Evolutionary conservation across 306 rosid genomes (phyloP).

Genomic region (Geum urbanum): DNA sequence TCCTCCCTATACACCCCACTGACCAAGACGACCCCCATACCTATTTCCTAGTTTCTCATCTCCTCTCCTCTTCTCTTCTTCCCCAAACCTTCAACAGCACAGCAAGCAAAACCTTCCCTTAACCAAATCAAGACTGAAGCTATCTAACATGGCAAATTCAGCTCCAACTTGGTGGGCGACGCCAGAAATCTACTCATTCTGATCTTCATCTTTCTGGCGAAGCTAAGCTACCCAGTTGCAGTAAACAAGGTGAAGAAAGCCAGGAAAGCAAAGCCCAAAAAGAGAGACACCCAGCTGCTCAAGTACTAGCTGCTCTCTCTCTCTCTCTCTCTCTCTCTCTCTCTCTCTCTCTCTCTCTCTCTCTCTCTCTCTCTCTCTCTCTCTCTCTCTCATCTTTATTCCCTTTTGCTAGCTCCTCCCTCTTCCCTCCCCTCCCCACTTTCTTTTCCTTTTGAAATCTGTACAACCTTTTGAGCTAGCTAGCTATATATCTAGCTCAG

Average conservation of each 20-base stretch:
- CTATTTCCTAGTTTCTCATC: background rate
- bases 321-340: background rate
- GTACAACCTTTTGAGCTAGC: slow-evolving; percentile 8
- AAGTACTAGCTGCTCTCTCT: slow-evolving; percentile 5
- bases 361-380: background rate
- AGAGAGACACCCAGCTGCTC: background rate
- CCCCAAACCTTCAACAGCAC: slow-evolving; percentile 28
- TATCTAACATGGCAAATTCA: background rate
- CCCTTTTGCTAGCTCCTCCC: slow-evolving; percentile 3
- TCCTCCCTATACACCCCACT: background rate
- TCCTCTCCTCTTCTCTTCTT: slow-evolving; percentile 13
- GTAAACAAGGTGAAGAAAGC: background rate
- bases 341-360: background rate
- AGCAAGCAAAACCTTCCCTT: slow-evolving; percentile 1
- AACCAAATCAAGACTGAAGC: background rate
- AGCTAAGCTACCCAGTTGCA: background rate
- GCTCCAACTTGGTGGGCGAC: background rate
- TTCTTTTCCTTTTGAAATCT: slow-evolving; percentile 9
- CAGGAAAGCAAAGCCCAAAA: slow-evolving; percentile 1
- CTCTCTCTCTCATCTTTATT: background rate
- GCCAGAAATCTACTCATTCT: background rate
- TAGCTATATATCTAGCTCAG: slow-evolving; percentile 1
- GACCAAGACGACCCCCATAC: slow-evolving; percentile 1
- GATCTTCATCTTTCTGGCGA: background rate
- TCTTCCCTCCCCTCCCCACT: background rate